Conservation (phyloP, 2,329 filamentous ascomycete genomes). For the Cladobotryum protrusum region DNA sequence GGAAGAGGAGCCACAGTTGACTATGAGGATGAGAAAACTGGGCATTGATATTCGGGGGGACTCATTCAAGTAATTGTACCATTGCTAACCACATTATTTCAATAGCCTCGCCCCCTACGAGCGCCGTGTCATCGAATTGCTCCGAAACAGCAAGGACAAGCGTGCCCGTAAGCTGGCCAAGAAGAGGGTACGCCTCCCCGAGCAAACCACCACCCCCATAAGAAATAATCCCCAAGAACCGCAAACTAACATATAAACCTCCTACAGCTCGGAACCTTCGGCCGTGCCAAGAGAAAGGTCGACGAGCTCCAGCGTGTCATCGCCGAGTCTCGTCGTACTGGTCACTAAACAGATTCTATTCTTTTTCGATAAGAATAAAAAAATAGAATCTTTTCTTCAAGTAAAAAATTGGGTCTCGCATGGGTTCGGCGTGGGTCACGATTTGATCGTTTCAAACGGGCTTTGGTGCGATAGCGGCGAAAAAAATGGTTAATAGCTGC, state of each 20-base stretch:
- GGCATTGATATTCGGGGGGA: not conserved
- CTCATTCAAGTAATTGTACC: not conserved
- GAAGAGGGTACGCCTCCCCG: conserved; percentile 74
- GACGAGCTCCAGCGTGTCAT: conserved; percentile 98
- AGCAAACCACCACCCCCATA: not conserved
- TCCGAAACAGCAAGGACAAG: conserved; percentile 99
- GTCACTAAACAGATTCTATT: conserved; percentile 42
- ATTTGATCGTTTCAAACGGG: conserved; percentile 27
- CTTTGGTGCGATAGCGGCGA: not conserved
- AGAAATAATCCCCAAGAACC: not conserved
- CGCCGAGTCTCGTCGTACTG: conserved; percentile 75
- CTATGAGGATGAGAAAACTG: not conserved
- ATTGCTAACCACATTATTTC: not conserved
- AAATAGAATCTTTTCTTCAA: not conserved
- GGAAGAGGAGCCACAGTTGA: not conserved
- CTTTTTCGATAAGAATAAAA: not conserved
- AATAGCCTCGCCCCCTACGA: conserved; percentile 82
- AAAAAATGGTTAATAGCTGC: conserved; percentile 22
- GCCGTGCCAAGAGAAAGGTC: conserved; percentile 98
- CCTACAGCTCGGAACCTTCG: conserved; percentile 87
- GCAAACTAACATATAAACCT: conserved; percentile 18
- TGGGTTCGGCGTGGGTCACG: conserved; percentile 32
- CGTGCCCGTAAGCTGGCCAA: conserved; percentile 97
- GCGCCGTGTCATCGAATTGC: conserved; percentile 97
- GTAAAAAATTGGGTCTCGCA: conserved; percentile 20